A percentile compares a stretch with the other conserved stretches of the same genome.
Conservation (phyloP, 768 basidiomycete genomes). For the Boletus huronensis region DNA sequence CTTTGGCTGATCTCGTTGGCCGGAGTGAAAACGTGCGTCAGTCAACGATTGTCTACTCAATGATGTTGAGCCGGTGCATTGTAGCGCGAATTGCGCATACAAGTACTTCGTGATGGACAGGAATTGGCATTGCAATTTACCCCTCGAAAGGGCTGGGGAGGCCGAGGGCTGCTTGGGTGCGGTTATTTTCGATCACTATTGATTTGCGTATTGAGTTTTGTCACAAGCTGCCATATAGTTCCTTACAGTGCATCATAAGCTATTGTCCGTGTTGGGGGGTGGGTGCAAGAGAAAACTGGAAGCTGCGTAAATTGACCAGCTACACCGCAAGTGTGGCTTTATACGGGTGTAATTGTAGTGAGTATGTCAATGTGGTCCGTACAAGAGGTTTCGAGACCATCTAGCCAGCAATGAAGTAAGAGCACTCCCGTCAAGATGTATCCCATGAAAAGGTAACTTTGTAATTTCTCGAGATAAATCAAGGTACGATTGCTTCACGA, state of each 20-base stretch:
- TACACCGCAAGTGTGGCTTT: neutral
- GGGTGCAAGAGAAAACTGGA: neutral
- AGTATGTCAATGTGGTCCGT: neutral
- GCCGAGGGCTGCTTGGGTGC: constrained; percentile 80
- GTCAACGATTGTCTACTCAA: neutral
- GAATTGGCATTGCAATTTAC: constrained; percentile 52
- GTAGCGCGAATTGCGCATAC: constrained; percentile 58
- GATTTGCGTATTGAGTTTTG: constrained; percentile 1
- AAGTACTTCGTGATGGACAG: constrained; percentile 51
- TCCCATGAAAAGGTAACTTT: neutral
- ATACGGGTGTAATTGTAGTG: neutral
- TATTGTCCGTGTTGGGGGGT: neutral
- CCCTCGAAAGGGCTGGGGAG: constrained; percentile 81
- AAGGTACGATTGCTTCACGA: too few species aligned
- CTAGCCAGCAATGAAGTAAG: neutral
- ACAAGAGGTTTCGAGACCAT: neutral
- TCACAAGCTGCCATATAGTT: constrained; percentile 57
- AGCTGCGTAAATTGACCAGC: neutral
- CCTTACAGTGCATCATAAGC: constrained; percentile 36
- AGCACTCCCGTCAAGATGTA: too few species aligned
- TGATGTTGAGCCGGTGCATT: constrained; percentile 1
- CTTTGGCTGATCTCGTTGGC: constrained; percentile 71
- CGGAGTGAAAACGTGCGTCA: constrained; percentile 70
- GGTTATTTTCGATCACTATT: constrained; percentile 17
- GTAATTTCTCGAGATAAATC: neutral